Evolutionary conservation across 164 flowering plant species (phyloP), one percentile per base, ranked within the genome.

Genomic region (Vitis rotundifolia): DNA sequence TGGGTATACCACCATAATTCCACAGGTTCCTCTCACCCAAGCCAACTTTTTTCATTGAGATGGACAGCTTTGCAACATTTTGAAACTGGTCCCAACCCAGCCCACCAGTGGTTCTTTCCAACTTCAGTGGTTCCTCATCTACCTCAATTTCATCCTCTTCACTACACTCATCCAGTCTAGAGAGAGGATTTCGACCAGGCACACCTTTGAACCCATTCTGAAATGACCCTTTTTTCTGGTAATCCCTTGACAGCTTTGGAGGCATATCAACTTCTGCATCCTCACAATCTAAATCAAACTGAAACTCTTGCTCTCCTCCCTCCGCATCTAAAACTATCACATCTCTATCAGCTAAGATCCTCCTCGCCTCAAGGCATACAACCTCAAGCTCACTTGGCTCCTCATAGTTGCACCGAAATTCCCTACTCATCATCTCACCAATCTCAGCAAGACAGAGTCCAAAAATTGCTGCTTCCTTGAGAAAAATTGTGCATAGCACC

Each of bases 351-450:
- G 71, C 47, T 11, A 73, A 22, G 16, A 60, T 52, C 53, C 73
- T 66, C 19, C 59, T 71, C 9, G 80, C 80, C 70, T 77, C 77
- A 29, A 77, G 54, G 49, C 80, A 77, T 11, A 77, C 66, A 31
- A 69, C 51, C 68, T 77, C 80, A 31, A 77, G 71, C 61, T 77
- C 80, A 63, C 80, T 77, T 9, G 80, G 80, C 50, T 70, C 73
- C 77, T 77, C 74, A 48, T 66, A 68, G 14, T 37, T n/a, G 37
- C 53, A 7, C n/a, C 64, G 28, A 44, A 61, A 77, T 22, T 77
- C 80, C 62, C 80, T 69, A 28, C 61, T 77, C 80, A 77, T 77
- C 80, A 77, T 77, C 70, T 77, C 77, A 70, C 80, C 80, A 60
- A 77, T 77, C 68, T 77, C 80, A 63, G 80, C 65, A 63, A 77